Evolutionary conservation across 2,329 filamentous ascomycete species (phyloP).

Genomic region (Venturia carpophila): DNA sequence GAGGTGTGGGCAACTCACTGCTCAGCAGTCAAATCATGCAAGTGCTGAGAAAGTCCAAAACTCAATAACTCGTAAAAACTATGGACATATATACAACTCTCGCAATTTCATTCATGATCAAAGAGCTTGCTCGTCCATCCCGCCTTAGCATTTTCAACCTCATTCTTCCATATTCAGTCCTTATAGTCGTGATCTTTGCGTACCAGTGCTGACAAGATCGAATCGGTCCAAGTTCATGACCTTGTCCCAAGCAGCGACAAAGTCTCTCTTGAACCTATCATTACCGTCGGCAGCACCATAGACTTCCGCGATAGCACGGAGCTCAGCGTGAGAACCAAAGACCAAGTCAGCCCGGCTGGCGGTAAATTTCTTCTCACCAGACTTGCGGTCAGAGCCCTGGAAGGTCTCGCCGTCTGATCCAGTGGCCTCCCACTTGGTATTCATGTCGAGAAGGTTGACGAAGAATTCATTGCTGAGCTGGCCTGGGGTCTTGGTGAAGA

Average conservation of each 20-base stretch:
- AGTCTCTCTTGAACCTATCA: conserved; percentile 63
- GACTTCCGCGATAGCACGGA: conserved; percentile 62
- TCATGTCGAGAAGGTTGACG: conserved; percentile 64
- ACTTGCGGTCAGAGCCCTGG: conserved; percentile 58
- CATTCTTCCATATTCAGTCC: not conserved
- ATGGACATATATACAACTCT: not conserved
- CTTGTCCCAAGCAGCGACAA: conserved; percentile 64
- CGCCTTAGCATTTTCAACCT: not conserved
- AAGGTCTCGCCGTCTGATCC: conserved; percentile 48
- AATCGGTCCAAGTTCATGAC: conserved; percentile 67
- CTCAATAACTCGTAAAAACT: not conserved
- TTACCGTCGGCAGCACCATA: conserved; percentile 54
- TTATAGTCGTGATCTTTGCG: not conserved
- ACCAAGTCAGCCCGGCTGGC: conserved; percentile 62
- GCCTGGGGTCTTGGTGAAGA: conserved; percentile 61
- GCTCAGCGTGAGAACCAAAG: conserved; percentile 66
- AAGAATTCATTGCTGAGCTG: conserved; percentile 75
- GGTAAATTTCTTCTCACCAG: conserved; percentile 58
- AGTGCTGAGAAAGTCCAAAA: not conserved
- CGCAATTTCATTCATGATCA: not conserved
- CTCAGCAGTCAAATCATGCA: too few relatives aligned
- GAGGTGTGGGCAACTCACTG: too few relatives aligned
- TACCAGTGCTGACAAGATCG: conserved; percentile 38
- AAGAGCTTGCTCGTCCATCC: not conserved
- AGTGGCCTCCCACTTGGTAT: conserved; percentile 55